Evolutionary conservation across 306 rosid species (phyloP).

Genomic region (Quercus suber): DNA sequence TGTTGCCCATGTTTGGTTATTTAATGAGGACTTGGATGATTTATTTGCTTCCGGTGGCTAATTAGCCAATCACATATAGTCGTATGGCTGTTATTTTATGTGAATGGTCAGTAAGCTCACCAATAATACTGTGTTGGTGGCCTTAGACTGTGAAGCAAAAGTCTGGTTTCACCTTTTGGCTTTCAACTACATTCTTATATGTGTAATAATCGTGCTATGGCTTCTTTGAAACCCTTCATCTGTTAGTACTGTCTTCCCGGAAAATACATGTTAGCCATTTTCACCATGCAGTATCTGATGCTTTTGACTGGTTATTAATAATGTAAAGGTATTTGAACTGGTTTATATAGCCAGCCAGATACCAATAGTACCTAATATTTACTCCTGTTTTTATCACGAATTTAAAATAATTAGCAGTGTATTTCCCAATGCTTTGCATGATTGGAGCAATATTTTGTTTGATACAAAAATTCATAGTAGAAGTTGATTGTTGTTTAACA

Average conservation of each 20-base stretch:
- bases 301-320: no score
- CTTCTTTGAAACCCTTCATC: background rate
- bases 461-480: no score
- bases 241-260: background rate
- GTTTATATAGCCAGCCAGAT: no score
- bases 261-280: background rate
- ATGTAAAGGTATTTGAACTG: no score
- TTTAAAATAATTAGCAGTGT: no score
- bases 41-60: slow-evolving; percentile 26
- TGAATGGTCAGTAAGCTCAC: slow-evolving; percentile 52
- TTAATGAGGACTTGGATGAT: background rate
- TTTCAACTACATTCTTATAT: background rate
- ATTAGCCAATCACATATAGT: slow-evolving; percentile 41
- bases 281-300: no score
- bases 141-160: slow-evolving; percentile 19
- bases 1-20: background rate
- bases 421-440: no score
- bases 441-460: no score
- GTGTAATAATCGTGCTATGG: background rate
- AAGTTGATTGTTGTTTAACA: no score
- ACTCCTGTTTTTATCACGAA: no score
- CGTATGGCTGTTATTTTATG: slow-evolving; percentile 29
- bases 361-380: no score
- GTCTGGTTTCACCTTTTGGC: slow-evolving; percentile 15
- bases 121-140: slow-evolving; percentile 14